These are phyloP conservation scores for Didymosphaeria variabile DNA, from an alignment of 2,329 filamentous ascomycete genomes.

Conservation along the genomic window DNA sequence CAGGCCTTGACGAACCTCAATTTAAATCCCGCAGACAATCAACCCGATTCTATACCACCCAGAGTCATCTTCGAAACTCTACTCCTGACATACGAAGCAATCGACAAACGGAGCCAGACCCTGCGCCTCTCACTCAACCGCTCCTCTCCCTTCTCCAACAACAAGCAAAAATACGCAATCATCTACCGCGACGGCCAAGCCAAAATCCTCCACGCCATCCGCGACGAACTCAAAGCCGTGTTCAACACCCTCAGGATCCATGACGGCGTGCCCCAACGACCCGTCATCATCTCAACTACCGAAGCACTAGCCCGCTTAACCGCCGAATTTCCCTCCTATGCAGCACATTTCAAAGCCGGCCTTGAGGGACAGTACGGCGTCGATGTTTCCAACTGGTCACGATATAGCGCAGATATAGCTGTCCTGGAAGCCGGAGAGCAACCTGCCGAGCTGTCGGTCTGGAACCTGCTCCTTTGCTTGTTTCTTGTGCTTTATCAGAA, in stretches of 20 bases:
- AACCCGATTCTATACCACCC: slow-evolving; percentile 23
- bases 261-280: slow-evolving; percentile 11
- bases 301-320: slow-evolving; percentile 25
- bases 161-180: slow-evolving; percentile 52
- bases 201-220: slow-evolving; percentile 36
- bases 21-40: slow-evolving; percentile 23
- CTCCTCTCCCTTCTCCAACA: slow-evolving; percentile 31
- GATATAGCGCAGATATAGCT: slow-evolving; percentile 11
- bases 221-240: slow-evolving; percentile 30
- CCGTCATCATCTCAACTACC: slow-evolving; percentile 25
- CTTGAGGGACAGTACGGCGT: slow-evolving; percentile 23
- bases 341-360: slow-evolving; percentile 22
- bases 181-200: slow-evolving; percentile 56
- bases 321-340: slow-evolving; percentile 21
- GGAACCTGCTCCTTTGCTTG: slow-evolving; percentile 35
- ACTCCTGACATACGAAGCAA: slow-evolving; percentile 32
- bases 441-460: slow-evolving; percentile 25
- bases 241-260: slow-evolving; percentile 20
- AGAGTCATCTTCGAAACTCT: slow-evolving; percentile 37
- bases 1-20: slow-evolving; percentile 34
- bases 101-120: slow-evolving; percentile 30
- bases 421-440: slow-evolving; percentile 17
- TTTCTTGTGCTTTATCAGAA: slow-evolving; percentile 23
- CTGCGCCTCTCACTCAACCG: slow-evolving; percentile 25
- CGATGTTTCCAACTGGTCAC: not conserved